Base-by-base conservation (phyloP, 306 rosid species). In the Myrica gale region DNA sequence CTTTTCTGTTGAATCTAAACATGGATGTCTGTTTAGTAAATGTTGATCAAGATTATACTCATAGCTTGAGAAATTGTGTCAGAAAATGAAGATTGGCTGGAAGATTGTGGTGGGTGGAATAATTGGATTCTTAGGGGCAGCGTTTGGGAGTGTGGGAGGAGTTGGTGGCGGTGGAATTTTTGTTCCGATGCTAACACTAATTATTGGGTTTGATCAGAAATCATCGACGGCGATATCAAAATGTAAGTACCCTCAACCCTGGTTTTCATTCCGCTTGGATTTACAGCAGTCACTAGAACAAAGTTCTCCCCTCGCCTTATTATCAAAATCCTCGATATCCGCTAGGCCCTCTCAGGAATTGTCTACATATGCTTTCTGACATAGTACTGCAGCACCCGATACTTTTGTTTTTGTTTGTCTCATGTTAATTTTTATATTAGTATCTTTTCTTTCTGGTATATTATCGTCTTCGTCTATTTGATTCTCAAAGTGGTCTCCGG, bases 91-190 rank as follows among this genome's bases (percentile, higher is more conserved):
- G 74, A 88, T 92, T 80, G 96, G 90, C 42, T 92, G 97, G 97
- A 89, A 85, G 82, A 85, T 88, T 7, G 32, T 85, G 9, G 86
- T 85, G 11, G 97, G 97, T 66, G 79, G 96, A 54, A 80, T 88
- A 32, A 86, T 92, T 62, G 96, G 97, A 83, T 92, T 92, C 88
- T 82, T 90, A 2, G 97, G 97, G 39, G 96, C 97, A 23, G 97
- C 97, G 1, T 82, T 92, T 80, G 97, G 97, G 0, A 92, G 97
- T 54, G 93, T 92, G 5, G 97, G 97, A 21, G 97, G 97, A 7
- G 94, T 91, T 68, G 97, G 97, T 32, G 97, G 97, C 11, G 97
- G 96, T 52, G 97, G 97, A 75, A 92, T 92, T 79, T 92, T 90
- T 51, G 89, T 92, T 6, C 97, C 96, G 37, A 89, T 92, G 97